Evolutionary conservation across 2,329 filamentous ascomycete species (phyloP).

Genomic region (Colletotrichum sp.): DNA sequence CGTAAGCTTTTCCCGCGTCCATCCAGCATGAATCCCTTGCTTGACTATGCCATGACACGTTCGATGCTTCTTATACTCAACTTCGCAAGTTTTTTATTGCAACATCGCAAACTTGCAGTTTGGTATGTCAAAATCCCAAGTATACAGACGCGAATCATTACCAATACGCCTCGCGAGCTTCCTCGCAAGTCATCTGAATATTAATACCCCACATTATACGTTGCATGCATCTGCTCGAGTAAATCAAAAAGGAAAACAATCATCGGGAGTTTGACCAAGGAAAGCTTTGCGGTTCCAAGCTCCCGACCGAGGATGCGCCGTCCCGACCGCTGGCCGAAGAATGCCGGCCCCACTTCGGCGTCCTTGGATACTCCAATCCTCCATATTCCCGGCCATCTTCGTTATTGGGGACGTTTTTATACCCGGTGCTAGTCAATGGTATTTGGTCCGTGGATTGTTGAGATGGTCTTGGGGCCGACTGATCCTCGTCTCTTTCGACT

Average conservation of each 20-base stretch:
- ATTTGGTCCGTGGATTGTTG: background rate
- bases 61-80: too few relatives aligned
- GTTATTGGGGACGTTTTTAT: background rate
- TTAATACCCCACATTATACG: too few relatives aligned
- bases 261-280: background rate
- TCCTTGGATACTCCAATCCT: background rate
- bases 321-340: background rate
- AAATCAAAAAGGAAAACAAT: background rate
- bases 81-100: too few relatives aligned
- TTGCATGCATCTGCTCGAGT: too few relatives aligned
- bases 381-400: background rate
- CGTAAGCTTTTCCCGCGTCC: too few relatives aligned
- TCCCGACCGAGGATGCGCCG: background rate
- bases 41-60: too few relatives aligned
- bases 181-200: too few relatives aligned
- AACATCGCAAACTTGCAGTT: too few relatives aligned
- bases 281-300: background rate
- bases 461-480: background rate
- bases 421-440: background rate
- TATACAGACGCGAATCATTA: too few relatives aligned
- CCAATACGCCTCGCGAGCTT: too few relatives aligned
- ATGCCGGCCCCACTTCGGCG: background rate
- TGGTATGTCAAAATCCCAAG: too few relatives aligned
- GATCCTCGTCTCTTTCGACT: rapidly evolving
- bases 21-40: too few relatives aligned